Evolutionary conservation across 495 filamentous ascomycete genomes (phyloP).

Genomic region (Haplographium delicatum): DNA sequence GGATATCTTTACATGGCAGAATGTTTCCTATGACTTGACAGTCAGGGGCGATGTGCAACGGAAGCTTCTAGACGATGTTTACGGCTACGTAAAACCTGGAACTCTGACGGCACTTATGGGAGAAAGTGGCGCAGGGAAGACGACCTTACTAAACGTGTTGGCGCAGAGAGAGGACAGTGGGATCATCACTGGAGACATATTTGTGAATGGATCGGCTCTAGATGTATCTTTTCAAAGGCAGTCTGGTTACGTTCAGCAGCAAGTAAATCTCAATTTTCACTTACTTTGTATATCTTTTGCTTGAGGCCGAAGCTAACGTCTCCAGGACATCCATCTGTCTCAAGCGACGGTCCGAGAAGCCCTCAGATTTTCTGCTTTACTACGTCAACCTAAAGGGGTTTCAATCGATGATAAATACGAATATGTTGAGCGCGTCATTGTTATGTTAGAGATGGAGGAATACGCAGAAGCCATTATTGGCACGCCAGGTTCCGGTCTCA

Average conservation of each 20-base stretch:
- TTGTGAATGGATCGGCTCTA: conserved; percentile 69
- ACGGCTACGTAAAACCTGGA: conserved; percentile 73
- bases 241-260: conserved; percentile 20
- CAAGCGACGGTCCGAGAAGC: conserved; percentile 44
- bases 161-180: conserved; percentile 73
- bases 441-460: conserved; percentile 51
- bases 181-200: conserved; percentile 65
- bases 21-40: conserved; percentile 68
- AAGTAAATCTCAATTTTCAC: background rate
- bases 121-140: conserved; percentile 80
- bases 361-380: conserved; percentile 42
- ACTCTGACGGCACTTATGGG: conserved; percentile 73
- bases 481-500: conserved; percentile 31
- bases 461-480: conserved; percentile 44
- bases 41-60: conserved; percentile 64
- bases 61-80: conserved; percentile 63
- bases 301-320: too few relatives aligned
- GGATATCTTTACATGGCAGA: conserved; percentile 68
- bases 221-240: conserved; percentile 69
- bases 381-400: conserved; percentile 37
- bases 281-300: background rate
- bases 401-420: conserved; percentile 48
- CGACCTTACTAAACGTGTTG: conserved; percentile 68
- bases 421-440: conserved; percentile 57
- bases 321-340: too few relatives aligned